Base-by-base conservation (phyloP, 164 flowering plant genomes). In the Pachysandra terminalis region DNA sequence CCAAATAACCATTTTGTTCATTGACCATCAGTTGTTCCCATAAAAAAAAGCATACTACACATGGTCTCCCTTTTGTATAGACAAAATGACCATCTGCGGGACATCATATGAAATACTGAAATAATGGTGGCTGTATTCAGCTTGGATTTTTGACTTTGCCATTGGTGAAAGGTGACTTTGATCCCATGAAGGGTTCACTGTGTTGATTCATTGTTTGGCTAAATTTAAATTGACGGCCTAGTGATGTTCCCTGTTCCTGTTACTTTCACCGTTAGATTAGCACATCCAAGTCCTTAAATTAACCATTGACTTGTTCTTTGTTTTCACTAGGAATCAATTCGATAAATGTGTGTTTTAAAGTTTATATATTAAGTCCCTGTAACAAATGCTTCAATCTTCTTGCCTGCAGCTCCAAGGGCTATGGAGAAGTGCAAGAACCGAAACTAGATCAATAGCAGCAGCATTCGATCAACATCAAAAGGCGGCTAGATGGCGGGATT, bases 371-470 rank as follows among this genome's bases (percentile, higher is more conserved):
- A 23, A 56, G 14, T 10, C 26, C 21, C 21, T 54, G 41, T n/a
- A n/a, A 56, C 40, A 19, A 64, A 23, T 19, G 22, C 16, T 41
- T 56, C 21, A 9, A n/a, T 72, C 24, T 68, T 21, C 19, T 65
- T 70, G 23, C 16, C 71, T 76, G 78, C 85, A 86, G 91, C 95
- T 17, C 90, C 91, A 17, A 82, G 91, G 68, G 88, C 90, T 61
- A 83, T 81, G 84, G 87, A 85, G 81, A 85, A 86, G 68, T 82
- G 84, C 84, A 86, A 81, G 72, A 80, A 73, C 63, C 74, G 76
- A n/a, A 77, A 79, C 78, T 84, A 83, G 81, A 32, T 54, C 3
- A 17, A 48, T 37, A 45, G 6, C 35, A 9, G 21, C 37, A 28
- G 22, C 21, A 27, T 59, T 54, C 53, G 15, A 26, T 26, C n/a